Conservation (phyloP, 1,139 yeast genomes). For the Candida glucosophila region DNA sequence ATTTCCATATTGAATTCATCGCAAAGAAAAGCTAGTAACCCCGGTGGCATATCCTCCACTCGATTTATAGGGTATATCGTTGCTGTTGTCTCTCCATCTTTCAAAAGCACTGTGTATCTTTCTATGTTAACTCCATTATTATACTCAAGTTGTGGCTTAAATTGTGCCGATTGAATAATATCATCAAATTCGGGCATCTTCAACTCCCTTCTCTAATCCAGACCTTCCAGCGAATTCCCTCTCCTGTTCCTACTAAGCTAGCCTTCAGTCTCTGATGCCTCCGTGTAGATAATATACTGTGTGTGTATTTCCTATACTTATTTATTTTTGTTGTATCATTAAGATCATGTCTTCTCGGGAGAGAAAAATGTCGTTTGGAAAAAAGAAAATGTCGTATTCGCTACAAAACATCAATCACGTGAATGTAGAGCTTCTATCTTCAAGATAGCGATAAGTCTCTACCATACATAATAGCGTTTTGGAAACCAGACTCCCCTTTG, state of each 20-base stretch:
- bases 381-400: no score
- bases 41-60: slow-evolving; percentile 60
- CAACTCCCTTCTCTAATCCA: slow-evolving; percentile 1
- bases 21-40: slow-evolving; percentile 68
- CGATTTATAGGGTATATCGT: slow-evolving; percentile 80
- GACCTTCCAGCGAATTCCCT: no score
- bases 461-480: slow-evolving; percentile 64
- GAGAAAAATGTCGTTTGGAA: no score
- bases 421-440: slow-evolving; percentile 1
- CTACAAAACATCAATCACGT: slow-evolving; percentile 1
- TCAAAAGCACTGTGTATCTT: slow-evolving; percentile 59
- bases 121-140: slow-evolving; percentile 24
- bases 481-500: slow-evolving; percentile 50
- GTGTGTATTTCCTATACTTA: slow-evolving; percentile 19
- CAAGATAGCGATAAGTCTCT: slow-evolving; percentile 22
- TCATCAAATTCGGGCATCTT: slow-evolving; percentile 32
- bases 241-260: no score
- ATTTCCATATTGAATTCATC: slow-evolving; percentile 94
- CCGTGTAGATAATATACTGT: slow-evolving; percentile 12
- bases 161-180: slow-evolving; percentile 22
- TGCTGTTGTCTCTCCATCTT: slow-evolving; percentile 88
- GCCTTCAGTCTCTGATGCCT: background rate
- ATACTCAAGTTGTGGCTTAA: slow-evolving; percentile 26
- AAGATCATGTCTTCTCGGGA: no score
- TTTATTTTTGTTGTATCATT: no score